Base-by-base conservation (phyloP, 2,329 filamentous ascomycete genomes). In the Hypoxylon sp. region DNA sequence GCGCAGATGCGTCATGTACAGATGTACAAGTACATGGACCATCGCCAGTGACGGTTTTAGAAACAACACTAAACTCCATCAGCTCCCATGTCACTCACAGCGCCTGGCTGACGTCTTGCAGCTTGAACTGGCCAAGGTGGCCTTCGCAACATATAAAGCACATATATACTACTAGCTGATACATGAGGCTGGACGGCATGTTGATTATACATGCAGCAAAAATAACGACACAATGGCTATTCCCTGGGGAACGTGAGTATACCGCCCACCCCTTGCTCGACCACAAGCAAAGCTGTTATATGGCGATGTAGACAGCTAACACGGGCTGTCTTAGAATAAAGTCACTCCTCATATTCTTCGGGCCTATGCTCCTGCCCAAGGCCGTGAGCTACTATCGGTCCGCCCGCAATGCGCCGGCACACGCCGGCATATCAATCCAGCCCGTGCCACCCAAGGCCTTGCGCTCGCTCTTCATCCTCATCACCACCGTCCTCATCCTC, bases 321-420 rank as follows among this genome's bases (percentile, higher is more conserved):
- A 49, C 20, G 4, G n/a, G n/a, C 14, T 14, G 24, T 45, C 28
- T 6, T 68, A 87, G 84, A 55, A 80, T 88, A 72, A 84, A 85
- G 70, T 83, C 85, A 72, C 79, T 88, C 68, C 76, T 83, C 73
- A 76, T 89, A 73, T 85, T 89, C 80, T 84, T 94, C 76, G 92
- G 89, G 2, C 92, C 92, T 30, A 82, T 92, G 68, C 81, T 94
- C 69, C 78, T 95, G 38, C 90, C 91, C 53, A 88, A 87, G 72
- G 83, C 84, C 61, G 80, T 93, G 61, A 78, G 81, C 65, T 89
- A 86, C 81, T 91, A 92, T 80, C 87, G 88, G 70, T 84, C 83
- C 44, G 56, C 82, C 46, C 81, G 80, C 69, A 73, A 78, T 65
- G 79, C 80, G n/a, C 81, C 83, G 1, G 72, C 72, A 20, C 69